phyloP scores from a whole-genome alignment of 2,329 filamentous ascomycete species.

The Penicillium nordicum region DNA sequence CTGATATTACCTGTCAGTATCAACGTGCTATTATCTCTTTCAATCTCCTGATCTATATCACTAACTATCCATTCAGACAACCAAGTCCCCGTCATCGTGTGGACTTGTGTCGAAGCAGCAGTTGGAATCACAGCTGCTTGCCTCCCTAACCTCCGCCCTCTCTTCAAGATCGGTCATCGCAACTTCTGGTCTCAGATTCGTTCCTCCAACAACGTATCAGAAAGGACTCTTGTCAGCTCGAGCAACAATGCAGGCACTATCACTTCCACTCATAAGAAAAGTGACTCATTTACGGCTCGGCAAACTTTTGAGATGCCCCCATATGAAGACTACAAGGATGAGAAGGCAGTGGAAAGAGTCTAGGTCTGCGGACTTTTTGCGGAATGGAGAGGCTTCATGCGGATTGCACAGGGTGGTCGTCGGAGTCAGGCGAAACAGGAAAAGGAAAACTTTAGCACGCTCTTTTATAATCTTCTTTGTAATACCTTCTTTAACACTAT shows the following conservation, averaged over 20 bases:
- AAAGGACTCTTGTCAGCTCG: conserved; percentile 8
- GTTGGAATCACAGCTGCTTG: conserved; percentile 32
- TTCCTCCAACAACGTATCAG: conserved; percentile 13
- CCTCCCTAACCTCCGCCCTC: conserved; percentile 28
- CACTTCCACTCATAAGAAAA: not conserved
- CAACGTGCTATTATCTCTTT: not conserved
- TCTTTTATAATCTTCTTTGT: not conserved
- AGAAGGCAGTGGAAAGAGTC: not conserved
- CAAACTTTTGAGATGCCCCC: conserved; percentile 5
- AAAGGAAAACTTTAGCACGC: not conserved
- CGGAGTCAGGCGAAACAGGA: not conserved
- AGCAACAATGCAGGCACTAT: not conserved
- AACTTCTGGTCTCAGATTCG: conserved; percentile 22
- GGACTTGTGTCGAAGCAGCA: conserved; percentile 31
- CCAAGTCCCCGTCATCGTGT: conserved; percentile 29
- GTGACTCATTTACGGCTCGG: not conserved
- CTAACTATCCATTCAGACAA: conserved; percentile 19
- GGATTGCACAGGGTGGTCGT: not conserved
- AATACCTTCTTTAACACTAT: not conserved
- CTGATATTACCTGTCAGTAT: conserved; percentile 31
- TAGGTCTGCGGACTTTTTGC: not conserved
- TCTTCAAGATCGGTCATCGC: conserved; percentile 20
- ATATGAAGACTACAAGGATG: conserved; percentile 4
- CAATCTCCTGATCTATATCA: not conserved
- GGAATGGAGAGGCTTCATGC: not conserved